Base-by-base conservation (phyloP, 2,329 filamentous ascomycete species). In the Samsoniella hepiali region DNA sequence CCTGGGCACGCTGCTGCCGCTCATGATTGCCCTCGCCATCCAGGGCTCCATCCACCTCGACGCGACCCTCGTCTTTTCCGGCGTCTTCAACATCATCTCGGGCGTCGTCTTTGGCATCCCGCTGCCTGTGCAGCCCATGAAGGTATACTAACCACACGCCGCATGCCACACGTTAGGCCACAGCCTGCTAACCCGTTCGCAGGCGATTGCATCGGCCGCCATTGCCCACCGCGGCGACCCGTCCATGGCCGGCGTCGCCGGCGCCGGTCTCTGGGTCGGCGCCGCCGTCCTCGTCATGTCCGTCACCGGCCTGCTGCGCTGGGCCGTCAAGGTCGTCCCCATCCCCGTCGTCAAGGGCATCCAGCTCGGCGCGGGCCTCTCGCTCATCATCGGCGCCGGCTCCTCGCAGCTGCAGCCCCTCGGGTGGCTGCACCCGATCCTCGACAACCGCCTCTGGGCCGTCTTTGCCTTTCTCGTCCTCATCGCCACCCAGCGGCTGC, bases 301-400 rank as follows among this genome's bases (percentile, higher is more conserved):
- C 71, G 72, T 88, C 5, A 96, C 92, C 0, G 91, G 94, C 0
- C 77, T 95, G n/a, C 79, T 97, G 38, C 82, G 82, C 63, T 89
- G 87, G 82, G 87, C 91, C 58, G 88, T 90, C 9, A 77, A 81
- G n/a, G 81, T 88, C 15, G 89, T 96, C 9, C 94, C 94, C 0
- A 85, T 93, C 15, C 91, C 93, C 0, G 90, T 98, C 0, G 88
- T 98, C 60, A 97, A 96, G 73, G 94, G 94, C 36, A 97, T 98
- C 68, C 95, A 98, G 76, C 86, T 97, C 55, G 94, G 94, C 44
- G 94, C 94, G 5, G 94, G 94, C 1, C 80, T 98, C 55, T 92
- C 90, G 17, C 83, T 98, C 17, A 84, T 93, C 61, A 83, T 96
- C 63, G 90, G 91, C 13, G 91, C 92, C 8, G 92, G 91, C 3